Base-by-base conservation (phyloP, 331 rosid species). In the Stylosanthes scabra region DNA sequence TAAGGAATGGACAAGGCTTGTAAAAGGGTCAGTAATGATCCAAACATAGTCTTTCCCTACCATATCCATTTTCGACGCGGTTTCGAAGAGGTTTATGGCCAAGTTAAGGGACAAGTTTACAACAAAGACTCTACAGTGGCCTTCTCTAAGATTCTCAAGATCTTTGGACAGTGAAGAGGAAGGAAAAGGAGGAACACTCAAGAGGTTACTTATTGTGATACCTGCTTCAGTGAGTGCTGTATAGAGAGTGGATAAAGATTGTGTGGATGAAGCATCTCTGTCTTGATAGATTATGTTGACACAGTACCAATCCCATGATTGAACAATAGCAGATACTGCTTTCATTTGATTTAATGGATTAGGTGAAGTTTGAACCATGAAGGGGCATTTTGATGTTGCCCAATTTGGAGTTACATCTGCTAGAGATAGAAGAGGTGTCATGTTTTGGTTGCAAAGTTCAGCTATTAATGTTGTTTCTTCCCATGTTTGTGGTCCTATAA, bases 11-110 rank as follows among this genome's bases (percentile, higher is more conserved):
- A 83, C 76, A 73, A 86, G 82, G 76, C 78, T 80, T 41, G 93
- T 75, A 66, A 84, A 56, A 15, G 82, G 64, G 67, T 88, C 86
- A 16, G 86, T 78, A 7, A 85, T 78, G 74, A 88, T 88, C 93
- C 90, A 86, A 12, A 83, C 87, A 69, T 71, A 83, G 52, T 51
- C 89, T 41, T 71, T 75, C 57, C 77, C 86, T 79, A 82, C 68
- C 88, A 88, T 86, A 5, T 78, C 62, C 82, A 84, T 61, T 49
- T 79, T 74, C 6, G 62, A 81, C 34, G 87, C 88, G 47, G 13
- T 81, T 45, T 68, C 16, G 41, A 85, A 83, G 2, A 88, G 49
- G 10, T 31, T 47, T 52, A 77, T 8, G 1, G 87, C 86, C 76
- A 82, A 75, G 25, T 71, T 16, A 27, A 78, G 71, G 2, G 88